Evolutionary conservation across 169 alveolate species (phyloP).

Genomic region (Plasmodium cynomolgi): DNA sequence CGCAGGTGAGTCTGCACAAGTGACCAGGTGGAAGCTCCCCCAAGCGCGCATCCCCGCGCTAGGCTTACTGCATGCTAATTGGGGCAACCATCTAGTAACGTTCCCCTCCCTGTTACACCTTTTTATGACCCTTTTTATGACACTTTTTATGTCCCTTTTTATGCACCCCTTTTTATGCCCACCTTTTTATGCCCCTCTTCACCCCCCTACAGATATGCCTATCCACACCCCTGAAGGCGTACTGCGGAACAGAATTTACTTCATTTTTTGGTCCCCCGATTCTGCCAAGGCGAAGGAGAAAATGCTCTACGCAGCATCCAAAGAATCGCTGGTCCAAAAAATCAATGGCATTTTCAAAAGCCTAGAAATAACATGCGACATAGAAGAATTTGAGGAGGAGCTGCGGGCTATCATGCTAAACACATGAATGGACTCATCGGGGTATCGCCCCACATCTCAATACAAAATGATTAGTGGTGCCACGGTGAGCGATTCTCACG

Average conservation of each 20-base stretch:
- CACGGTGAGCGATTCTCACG: not conserved
- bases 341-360: conserved; percentile 73
- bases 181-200: not conserved
- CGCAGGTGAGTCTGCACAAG: conserved; percentile 39
- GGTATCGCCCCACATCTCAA: not conserved
- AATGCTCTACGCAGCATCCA: conserved; percentile 72
- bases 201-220: conserved; percentile 44
- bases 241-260: conserved; percentile 58
- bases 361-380: conserved; percentile 57
- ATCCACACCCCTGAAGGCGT: conserved; percentile 73
- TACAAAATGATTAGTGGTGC: not conserved
- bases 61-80: not conserved
- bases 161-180: not conserved
- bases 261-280: conserved; percentile 73
- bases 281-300: conserved; percentile 65
- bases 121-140: not conserved
- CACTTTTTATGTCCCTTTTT: not conserved
- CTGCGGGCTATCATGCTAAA: conserved; percentile 28
- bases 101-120: not conserved
- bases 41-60: not conserved
- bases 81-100: not conserved
- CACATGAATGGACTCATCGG: conserved; percentile 13
- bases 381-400: conserved; percentile 72
- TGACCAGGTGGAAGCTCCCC: not conserved
- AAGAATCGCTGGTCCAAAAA: conserved; percentile 68